Percentiles rank a stretch among this genome's conserved stretches.
Conservation (phyloP, 495 filamentous ascomycete species). For the Hypoxylon lenormandii region DNA sequence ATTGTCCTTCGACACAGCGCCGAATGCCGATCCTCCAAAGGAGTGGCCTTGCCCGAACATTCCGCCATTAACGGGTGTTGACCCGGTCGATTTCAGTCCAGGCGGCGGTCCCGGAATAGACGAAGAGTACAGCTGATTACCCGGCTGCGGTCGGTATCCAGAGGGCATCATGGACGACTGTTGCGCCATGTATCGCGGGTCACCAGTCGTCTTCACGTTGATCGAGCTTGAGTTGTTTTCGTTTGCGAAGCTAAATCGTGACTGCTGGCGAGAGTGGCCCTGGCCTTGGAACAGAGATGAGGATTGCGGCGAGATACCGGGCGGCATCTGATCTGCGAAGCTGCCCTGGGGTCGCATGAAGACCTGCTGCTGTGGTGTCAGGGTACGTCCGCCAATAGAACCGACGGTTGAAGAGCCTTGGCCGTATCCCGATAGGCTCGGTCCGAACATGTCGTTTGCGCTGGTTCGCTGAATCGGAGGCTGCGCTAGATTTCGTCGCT, state of each 20-base stretch:
- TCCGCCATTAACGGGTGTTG: conserved; percentile 74
- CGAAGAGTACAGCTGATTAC: conserved; percentile 71
- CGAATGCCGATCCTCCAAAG: conserved; percentile 71
- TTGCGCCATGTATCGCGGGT: conserved; percentile 87
- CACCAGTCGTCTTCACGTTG: conserved; percentile 82
- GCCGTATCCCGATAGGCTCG: conserved; percentile 66
- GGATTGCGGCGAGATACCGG: conserved; percentile 61
- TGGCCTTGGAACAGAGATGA: conserved; percentile 75
- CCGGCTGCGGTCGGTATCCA: conserved; percentile 69
- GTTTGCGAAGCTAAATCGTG: conserved; percentile 88
- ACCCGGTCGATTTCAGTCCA: conserved; percentile 92
- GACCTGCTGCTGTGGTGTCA: conserved; percentile 87
- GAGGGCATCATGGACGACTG: conserved; percentile 90
- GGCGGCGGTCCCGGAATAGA: conserved; percentile 92
- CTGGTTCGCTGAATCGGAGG: conserved; percentile 77
- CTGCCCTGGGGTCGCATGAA: conserved; percentile 69
- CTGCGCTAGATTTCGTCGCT: conserved; percentile 69
- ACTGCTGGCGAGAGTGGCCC: conserved; percentile 85
- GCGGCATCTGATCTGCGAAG: conserved; percentile 69
- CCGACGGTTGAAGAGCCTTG: conserved; percentile 61
- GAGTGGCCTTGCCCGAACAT: conserved; percentile 77
- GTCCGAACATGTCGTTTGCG: conserved; percentile 66
- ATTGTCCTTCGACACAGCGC: conserved; percentile 70
- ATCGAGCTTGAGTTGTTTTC: conserved; percentile 69
- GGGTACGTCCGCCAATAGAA: conserved; percentile 71